phyloP scores from a whole-genome alignment of 805 yeast species.

The Wickerhamomyces canadensis region DNA sequence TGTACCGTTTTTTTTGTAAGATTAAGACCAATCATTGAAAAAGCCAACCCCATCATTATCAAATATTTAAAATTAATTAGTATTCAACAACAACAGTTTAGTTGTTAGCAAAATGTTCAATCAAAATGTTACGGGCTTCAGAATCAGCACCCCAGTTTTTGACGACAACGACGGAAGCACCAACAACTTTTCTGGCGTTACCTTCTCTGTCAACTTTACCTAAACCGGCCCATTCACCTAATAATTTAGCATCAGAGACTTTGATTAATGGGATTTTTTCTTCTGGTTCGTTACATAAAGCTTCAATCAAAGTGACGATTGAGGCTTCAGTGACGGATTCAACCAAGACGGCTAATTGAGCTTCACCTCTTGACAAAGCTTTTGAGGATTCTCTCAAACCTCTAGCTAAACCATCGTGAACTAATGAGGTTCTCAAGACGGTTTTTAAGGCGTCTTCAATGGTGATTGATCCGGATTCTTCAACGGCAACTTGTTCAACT shows the following conservation, averaged over 20 bases:
- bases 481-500: slow-evolving; percentile 80
- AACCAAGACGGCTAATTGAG: slow-evolving; percentile 94
- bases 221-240: slow-evolving; percentile 99
- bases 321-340: slow-evolving; percentile 98
- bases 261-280: slow-evolving; percentile 96
- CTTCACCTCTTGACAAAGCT: slow-evolving; percentile 97
- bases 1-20: not conserved
- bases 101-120: slow-evolving; percentile 92
- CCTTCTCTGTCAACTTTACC: slow-evolving; percentile 99
- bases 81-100: slow-evolving; percentile 32
- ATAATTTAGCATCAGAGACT: slow-evolving; percentile 98
- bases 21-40: too few relatives aligned
- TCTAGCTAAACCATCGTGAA: slow-evolving; percentile 99
- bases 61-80: not conserved
- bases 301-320: slow-evolving; percentile 96
- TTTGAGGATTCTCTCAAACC: slow-evolving; percentile 99
- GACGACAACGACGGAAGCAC: slow-evolving; percentile 99
- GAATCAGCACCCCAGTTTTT: slow-evolving; percentile 99
- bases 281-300: slow-evolving; percentile 97
- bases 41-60: not conserved
- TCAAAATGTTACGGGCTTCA: slow-evolving; percentile 91
- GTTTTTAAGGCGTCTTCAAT: slow-evolving; percentile 98
- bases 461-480: slow-evolving; percentile 85
- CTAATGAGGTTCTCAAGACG: slow-evolving; percentile 95
- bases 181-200: slow-evolving; percentile 99